These are phyloP conservation scores for Colletotrichum destructivum DNA, from an alignment of 2,329 filamentous ascomycete genomes.

Conservation along the genomic window DNA sequence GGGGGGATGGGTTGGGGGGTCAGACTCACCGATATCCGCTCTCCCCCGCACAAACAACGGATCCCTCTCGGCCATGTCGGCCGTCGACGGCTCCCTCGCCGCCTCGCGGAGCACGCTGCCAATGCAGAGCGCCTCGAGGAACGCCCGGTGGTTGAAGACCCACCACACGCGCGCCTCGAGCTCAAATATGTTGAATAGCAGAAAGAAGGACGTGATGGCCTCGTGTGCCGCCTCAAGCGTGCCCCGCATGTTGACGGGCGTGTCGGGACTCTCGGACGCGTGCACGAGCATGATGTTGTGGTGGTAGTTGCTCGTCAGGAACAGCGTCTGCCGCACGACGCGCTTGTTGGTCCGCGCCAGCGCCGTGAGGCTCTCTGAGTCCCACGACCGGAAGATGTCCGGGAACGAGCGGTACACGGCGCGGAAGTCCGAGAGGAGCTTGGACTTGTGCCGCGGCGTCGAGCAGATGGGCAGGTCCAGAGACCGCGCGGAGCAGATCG, in stretches of 20 bases:
- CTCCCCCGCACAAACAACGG: conserved; percentile 73
- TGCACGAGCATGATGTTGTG: conserved; percentile 87
- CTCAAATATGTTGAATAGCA: conserved; percentile 78
- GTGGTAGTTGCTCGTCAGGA: conserved; percentile 86
- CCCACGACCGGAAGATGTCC: conserved; percentile 77
- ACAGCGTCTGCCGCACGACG: conserved; percentile 81
- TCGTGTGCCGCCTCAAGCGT: conserved; percentile 83
- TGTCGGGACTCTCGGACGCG: conserved; percentile 76
- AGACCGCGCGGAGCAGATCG: conserved; percentile 81
- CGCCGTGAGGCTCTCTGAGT: conserved; percentile 71
- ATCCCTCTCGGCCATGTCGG: conserved; percentile 65
- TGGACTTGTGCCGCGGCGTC: conserved; percentile 77
- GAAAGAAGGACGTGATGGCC: conserved; percentile 81
- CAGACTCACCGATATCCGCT: conserved; percentile 71
- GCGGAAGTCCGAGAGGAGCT: conserved; percentile 79
- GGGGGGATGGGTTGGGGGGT: conserved; percentile 4
- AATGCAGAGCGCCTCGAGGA: conserved; percentile 82
- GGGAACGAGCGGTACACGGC: conserved; percentile 82
- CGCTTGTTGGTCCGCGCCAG: conserved; percentile 74
- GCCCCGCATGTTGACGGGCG: conserved; percentile 76
- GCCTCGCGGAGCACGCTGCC: conserved; percentile 71
- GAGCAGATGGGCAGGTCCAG: conserved; percentile 80
- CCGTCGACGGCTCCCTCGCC: conserved; percentile 60
- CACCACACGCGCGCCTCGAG: conserved; percentile 85
- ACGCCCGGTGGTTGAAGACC: conserved; percentile 87